Conservation (phyloP, 2,329 filamentous ascomycete genomes). For the Diaporthe sp. region DNA sequence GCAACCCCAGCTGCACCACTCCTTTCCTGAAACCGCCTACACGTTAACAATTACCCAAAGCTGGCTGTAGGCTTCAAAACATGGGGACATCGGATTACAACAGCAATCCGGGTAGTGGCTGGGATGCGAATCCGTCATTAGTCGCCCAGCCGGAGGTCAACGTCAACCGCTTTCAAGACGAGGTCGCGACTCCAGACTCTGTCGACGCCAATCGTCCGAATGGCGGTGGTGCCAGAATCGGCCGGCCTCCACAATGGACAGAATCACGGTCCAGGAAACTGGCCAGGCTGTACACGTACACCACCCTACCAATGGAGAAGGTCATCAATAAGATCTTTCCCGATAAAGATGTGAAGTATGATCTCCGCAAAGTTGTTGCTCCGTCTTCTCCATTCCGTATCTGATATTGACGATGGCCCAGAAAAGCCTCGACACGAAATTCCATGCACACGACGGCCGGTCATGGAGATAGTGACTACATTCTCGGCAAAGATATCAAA, state of each 20-base stretch:
- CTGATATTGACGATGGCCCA: slow-evolving; percentile 42
- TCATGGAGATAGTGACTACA: too few species aligned
- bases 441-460: slow-evolving; percentile 66
- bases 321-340: slow-evolving; percentile 57
- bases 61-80: too few species aligned
- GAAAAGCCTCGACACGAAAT: slow-evolving; percentile 69
- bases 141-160: too few species aligned
- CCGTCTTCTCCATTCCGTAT: background rate
- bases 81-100: too few species aligned
- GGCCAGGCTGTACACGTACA: slow-evolving; percentile 67
- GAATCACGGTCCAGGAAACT: slow-evolving; percentile 63
- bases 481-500: too few species aligned
- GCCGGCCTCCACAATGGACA: slow-evolving; percentile 68
- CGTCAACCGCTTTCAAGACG: too few species aligned
- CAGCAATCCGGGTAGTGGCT: too few species aligned
- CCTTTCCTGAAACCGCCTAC: too few species aligned
- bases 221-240: slow-evolving; percentile 46
- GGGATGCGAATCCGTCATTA: too few species aligned
- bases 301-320: slow-evolving; percentile 60
- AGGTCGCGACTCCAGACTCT: slow-evolving; percentile 20
- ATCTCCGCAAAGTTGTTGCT: slow-evolving; percentile 46
- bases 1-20: too few species aligned
- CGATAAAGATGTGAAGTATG: slow-evolving; percentile 51
- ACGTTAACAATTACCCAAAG: too few species aligned
- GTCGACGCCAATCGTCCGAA: slow-evolving; percentile 15